Evolutionary conservation across 306 rosid genomes (phyloP), one percentile per base, ranked within the genome.

Genomic region (Arachis stenosperma): DNA sequence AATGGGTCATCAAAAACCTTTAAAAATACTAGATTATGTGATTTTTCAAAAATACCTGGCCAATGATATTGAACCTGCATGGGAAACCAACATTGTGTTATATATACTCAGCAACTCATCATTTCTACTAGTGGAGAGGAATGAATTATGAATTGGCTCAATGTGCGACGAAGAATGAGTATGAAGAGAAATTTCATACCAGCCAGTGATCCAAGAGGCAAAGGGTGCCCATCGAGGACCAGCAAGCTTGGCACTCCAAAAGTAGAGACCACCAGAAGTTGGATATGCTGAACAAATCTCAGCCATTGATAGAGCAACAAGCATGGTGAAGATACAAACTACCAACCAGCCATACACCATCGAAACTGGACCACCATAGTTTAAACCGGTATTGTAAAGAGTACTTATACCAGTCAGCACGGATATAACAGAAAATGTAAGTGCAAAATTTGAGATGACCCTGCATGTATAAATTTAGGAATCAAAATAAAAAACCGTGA

Each of bases 231-330:
- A 91, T 6, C 29, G 12, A 0, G 97, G 89, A 46, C 97, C 98
- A 78, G 98, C 94, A 85, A 93, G 97, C 76, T 89, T 93, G 40
- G 98, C 94, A 75, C 98, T 91, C 98, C 98, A 93, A 83, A 86
- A 93, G 81, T 91, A 93, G 57, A 93, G 93, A 14, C 98, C 98
- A 36, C 97, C 98, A 62, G 98, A 88, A 64, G 97, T 93, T 22
- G 98, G 98, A 61, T 82, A 94, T 42, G 98, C 78, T 1, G 98
- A 94, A 81, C 98, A 94, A 59, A 94, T 91, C 81, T 94, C 97
- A 70, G 96, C 94, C 97, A 94, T 94, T 57, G 98, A 89, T 14
- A 80, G 85, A 22, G 95, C 98, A 78, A 94, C 98, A 77, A 72
- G 2, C 94, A 91, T 86, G 70, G 98, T 94, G 85, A 91, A 91